phyloP scores from a whole-genome alignment of 108 stramenopile genomes.

The Skeletonema menzelii region DNA sequence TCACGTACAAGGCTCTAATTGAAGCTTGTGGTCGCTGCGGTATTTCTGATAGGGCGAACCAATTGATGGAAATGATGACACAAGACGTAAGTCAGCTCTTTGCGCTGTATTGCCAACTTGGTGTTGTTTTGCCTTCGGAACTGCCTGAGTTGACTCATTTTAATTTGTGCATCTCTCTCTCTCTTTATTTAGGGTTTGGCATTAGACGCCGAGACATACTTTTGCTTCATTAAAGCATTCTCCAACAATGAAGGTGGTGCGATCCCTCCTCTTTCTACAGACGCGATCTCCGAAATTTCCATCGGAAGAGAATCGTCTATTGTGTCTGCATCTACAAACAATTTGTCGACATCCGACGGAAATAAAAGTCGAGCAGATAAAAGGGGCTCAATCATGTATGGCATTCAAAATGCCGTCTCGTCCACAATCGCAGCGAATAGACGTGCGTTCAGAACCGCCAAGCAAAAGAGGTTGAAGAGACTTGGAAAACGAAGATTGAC shows the following conservation, averaged over 20 bases:
- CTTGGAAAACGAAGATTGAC: slow-evolving; percentile 25
- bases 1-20: slow-evolving; percentile 79
- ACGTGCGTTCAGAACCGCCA: slow-evolving; percentile 30
- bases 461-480: slow-evolving; percentile 26
- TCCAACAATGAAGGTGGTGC: slow-evolving; percentile 29
- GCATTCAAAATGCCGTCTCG: slow-evolving; percentile 30
- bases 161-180: neutral
- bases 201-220: slow-evolving; percentile 67
- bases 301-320: slow-evolving; percentile 18
- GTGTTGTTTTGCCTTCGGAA: neutral
- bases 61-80: slow-evolving; percentile 82
- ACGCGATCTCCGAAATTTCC: slow-evolving; percentile 35
- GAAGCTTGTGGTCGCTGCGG: slow-evolving; percentile 87
- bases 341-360: slow-evolving; percentile 1
- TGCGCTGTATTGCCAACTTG: neutral
- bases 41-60: slow-evolving; percentile 65
- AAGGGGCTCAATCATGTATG: slow-evolving; percentile 7
- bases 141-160: neutral
- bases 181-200: slow-evolving; percentile 31
- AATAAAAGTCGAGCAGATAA: neutral
- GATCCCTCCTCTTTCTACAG: slow-evolving; percentile 7
- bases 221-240: slow-evolving; percentile 75
- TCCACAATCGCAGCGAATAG: slow-evolving; percentile 30
- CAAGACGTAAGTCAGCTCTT: slow-evolving; percentile 43
- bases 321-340: slow-evolving; percentile 11